These are phyloP conservation scores for Fusarium avenaceum DNA, from an alignment of 2,329 filamentous ascomycete genomes.

Conservation along the genomic window DNA sequence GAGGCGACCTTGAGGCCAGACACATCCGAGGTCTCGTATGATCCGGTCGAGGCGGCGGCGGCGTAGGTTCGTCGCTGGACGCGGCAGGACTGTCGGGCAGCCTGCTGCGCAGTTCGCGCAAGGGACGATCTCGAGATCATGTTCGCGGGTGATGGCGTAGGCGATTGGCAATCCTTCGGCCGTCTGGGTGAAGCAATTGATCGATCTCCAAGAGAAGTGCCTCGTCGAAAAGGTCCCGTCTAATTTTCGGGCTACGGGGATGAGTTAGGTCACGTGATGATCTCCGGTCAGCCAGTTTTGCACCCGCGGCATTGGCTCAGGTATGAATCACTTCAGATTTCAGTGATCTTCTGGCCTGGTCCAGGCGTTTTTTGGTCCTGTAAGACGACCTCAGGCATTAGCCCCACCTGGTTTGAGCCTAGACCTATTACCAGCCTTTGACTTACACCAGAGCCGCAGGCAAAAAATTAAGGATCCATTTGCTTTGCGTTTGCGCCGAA, in stretches of 20 bases:
- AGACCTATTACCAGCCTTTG: conserved; percentile 29
- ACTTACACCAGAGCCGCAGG: conserved; percentile 46
- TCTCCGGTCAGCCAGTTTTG: conserved; percentile 49
- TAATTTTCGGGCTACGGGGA: conserved; percentile 59
- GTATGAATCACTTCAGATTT: conserved; percentile 28
- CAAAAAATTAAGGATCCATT: conserved; percentile 47
- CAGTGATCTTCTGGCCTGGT: conserved; percentile 22
- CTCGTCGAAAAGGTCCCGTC: conserved; percentile 60
- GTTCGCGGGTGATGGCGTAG: conserved; percentile 68
- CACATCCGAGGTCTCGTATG: conserved; percentile 89
- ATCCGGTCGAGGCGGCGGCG: conserved; percentile 75
- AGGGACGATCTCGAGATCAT: conserved; percentile 74
- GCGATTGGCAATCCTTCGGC: conserved; percentile 65
- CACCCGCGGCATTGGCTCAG: conserved; percentile 47
- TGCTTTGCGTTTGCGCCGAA: conserved; percentile 42
- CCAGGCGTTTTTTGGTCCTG: conserved; percentile 15
- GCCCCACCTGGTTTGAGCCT: conserved; percentile 38
- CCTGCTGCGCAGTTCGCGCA: conserved; percentile 70
- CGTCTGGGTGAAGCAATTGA: conserved; percentile 58
- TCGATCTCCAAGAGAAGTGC: conserved; percentile 59
- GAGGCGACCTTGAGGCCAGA: conserved; percentile 92
- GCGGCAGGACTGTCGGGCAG: conserved; percentile 69
- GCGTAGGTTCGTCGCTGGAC: conserved; percentile 70
- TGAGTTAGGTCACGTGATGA: conserved; percentile 55
- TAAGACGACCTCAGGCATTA: conserved; percentile 38